Conservation (phyloP, 192 early-diverging fungal genomes). For the Entomortierella parvispora region DNA sequence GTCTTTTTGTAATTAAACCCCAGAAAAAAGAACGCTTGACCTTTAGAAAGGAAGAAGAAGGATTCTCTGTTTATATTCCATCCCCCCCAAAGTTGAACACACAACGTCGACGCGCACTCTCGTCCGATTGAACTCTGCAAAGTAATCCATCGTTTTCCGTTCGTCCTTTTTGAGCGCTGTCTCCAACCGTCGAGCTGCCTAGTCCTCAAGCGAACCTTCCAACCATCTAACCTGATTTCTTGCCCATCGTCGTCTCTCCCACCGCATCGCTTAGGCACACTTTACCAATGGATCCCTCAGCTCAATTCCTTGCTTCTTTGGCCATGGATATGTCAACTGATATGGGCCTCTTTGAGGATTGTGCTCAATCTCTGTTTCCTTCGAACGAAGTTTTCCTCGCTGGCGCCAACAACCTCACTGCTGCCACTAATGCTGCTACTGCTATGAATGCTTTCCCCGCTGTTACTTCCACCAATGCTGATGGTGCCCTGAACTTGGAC, state of each 20-base stretch:
- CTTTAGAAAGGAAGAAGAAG: no score
- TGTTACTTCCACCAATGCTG: slow-evolving; percentile 15
- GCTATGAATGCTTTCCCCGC: background rate
- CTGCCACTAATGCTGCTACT: background rate
- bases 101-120: no score
- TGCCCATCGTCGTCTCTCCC: background rate
- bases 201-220: no score
- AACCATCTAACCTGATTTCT: no score
- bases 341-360: slow-evolving; percentile 20
- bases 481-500: slow-evolving; percentile 5
- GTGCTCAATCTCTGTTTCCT: slow-evolving; percentile 8
- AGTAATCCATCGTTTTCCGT: background rate
- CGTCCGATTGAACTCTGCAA: no score
- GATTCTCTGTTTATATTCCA: no score
- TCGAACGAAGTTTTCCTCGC: background rate
- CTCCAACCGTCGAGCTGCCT: no score
- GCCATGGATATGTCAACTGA: background rate
- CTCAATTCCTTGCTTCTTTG: slow-evolving; percentile 9
- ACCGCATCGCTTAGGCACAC: background rate
- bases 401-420: background rate
- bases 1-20: no score
- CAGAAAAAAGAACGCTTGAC: no score
- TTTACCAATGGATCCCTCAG: slow-evolving; percentile 11
- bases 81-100: no score
- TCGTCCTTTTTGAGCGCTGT: background rate